Conservation (phyloP, 139 green algal genomes). For the Closterium sp. region DNA sequence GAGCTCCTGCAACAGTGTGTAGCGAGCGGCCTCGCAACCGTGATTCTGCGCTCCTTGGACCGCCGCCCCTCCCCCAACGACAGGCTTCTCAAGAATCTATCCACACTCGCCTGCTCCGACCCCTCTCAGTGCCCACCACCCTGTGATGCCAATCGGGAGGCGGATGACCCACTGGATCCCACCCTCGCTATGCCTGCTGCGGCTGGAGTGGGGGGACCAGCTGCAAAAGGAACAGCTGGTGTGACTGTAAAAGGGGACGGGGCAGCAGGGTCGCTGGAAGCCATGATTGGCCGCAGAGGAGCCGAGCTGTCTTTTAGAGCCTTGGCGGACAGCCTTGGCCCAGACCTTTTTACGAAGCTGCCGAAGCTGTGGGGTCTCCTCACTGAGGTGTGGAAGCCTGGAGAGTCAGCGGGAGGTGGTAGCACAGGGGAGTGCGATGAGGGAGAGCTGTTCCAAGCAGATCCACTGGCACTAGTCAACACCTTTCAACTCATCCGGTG, state of each 20-base stretch:
- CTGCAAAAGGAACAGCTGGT: constrained; percentile 31
- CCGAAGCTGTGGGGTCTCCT: neutral
- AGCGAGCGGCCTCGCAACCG: constrained; percentile 68
- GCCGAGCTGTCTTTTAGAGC: neutral
- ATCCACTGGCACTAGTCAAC: neutral
- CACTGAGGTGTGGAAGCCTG: neutral
- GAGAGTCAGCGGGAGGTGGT: neutral
- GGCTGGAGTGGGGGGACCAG: neutral
- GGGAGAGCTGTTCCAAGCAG: neutral
- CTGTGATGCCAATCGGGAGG: constrained; percentile 1
- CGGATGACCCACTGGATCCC: neutral
- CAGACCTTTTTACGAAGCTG: neutral
- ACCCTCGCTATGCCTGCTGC: neutral
- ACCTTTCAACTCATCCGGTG: constrained; percentile 66
- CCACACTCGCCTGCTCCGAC: constrained; percentile 68
- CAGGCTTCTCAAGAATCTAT: constrained; percentile 86
- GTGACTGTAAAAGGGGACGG: constrained; percentile 25
- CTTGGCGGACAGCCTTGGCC: constrained; percentile 21
- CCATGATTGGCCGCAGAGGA: neutral
- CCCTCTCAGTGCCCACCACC: constrained; percentile 52
- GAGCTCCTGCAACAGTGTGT: constrained; percentile 59
- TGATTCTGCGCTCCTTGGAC: constrained; percentile 63
- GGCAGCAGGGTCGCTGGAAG: neutral
- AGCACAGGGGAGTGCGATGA: neutral
- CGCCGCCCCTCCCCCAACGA: constrained; percentile 78